Conservation (phyloP, 2,329 filamentous ascomycete genomes). For the Neocucurbitaria cava region DNA sequence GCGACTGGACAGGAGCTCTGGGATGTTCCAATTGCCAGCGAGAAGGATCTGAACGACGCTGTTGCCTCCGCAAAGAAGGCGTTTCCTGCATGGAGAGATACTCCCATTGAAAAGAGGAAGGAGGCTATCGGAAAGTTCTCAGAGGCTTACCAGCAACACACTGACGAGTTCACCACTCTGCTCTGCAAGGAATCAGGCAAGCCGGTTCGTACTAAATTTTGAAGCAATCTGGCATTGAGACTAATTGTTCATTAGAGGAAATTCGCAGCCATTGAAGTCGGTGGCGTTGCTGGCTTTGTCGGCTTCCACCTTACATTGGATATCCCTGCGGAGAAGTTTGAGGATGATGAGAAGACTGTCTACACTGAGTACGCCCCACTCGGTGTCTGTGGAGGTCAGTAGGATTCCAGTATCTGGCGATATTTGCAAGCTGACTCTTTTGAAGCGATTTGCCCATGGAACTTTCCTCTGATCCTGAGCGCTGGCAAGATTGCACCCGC, state of each 20-base stretch:
- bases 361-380: constrained; percentile 56
- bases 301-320: constrained; percentile 47
- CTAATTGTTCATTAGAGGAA: constrained; percentile 42
- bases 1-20: constrained; percentile 58
- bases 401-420: background rate
- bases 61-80: constrained; percentile 58
- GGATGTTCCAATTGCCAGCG: constrained; percentile 58
- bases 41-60: constrained; percentile 59
- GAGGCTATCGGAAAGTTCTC: constrained; percentile 37
- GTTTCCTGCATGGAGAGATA: constrained; percentile 55
- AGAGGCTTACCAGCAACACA: constrained; percentile 34
- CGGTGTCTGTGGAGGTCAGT: constrained; percentile 51
- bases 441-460: constrained; percentile 51
- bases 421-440: background rate
- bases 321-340: constrained; percentile 48
- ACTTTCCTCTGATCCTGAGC: constrained; percentile 62
- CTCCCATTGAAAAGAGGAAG: constrained; percentile 43
- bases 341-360: constrained; percentile 56
- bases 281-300: constrained; percentile 44
- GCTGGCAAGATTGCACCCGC: constrained; percentile 64
- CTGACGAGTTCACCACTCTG: constrained; percentile 38
- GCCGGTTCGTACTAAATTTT: constrained; percentile 31
- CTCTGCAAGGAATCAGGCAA: constrained; percentile 48
- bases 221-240: no score
- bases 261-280: constrained; percentile 52